Conservation (phyloP, 768 basidiomycete genomes). For the Kwoniella sp. region DNA sequence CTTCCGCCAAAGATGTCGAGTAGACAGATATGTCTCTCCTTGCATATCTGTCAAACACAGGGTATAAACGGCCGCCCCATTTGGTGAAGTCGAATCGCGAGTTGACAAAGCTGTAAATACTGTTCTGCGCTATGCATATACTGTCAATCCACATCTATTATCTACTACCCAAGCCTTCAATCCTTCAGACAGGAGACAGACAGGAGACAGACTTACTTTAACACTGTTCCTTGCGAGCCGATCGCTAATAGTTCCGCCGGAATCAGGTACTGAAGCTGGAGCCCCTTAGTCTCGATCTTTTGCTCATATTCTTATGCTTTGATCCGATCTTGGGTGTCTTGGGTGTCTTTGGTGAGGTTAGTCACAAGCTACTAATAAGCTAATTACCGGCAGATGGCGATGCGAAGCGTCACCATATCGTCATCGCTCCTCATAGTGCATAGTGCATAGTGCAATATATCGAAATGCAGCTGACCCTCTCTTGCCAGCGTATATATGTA, state of each 20-base stretch:
- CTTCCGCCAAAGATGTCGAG: neutral
- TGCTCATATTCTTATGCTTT: neutral
- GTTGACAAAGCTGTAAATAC: neutral
- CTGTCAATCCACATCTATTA: neutral
- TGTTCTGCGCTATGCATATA: neutral
- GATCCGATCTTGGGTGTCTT: too few relatives aligned
- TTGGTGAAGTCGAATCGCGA: too few relatives aligned
- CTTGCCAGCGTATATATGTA: too few relatives aligned
- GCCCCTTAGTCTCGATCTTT: too few relatives aligned
- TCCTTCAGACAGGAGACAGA: too few relatives aligned
- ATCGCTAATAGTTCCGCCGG: too few relatives aligned
- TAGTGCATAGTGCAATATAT: too few relatives aligned
- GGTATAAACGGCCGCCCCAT: too few relatives aligned
- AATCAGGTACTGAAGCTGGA: too few relatives aligned
- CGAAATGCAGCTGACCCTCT: neutral
- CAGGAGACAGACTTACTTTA: neutral
- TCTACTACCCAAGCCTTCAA: neutral
- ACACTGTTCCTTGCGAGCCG: neutral
- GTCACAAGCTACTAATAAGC: neutral
- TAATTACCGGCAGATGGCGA: neutral
- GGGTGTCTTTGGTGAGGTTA: neutral
- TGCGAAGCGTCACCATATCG: constrained; percentile 21
- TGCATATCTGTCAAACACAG: too few relatives aligned
- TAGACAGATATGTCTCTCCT: neutral
- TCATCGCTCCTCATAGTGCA: constrained; percentile 8